Conservation (phyloP, 495 filamentous ascomycete species). For the Hapsidospora chrysogenum region DNA sequence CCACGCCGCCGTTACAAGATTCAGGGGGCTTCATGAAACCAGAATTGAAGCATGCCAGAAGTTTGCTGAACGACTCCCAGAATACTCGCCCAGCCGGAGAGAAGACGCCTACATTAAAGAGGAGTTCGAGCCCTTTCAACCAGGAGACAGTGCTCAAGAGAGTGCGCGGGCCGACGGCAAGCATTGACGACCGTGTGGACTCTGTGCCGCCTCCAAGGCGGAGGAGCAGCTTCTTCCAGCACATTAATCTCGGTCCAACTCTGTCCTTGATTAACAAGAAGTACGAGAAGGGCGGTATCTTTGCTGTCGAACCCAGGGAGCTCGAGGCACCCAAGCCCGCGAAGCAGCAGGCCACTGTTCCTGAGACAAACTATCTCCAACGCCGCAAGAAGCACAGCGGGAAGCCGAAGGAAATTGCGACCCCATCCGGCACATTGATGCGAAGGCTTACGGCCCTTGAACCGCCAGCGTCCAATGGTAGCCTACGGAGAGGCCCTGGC, state of each 20-base stretch:
- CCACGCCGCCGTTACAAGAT: conserved; percentile 1
- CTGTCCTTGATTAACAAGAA: conserved; percentile 30
- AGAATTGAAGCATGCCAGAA: conserved; percentile 30
- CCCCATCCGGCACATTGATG: not conserved
- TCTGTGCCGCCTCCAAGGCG: conserved; percentile 4
- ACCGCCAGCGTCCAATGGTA: not conserved
- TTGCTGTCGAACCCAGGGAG: conserved; percentile 11
- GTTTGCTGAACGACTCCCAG: conserved; percentile 13
- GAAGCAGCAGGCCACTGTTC: not conserved
- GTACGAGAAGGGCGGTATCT: conserved; percentile 31
- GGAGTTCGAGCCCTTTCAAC: conserved; percentile 34
- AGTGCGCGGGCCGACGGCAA: conserved; percentile 22
- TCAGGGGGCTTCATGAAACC: conserved; percentile 27
- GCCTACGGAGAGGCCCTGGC: conserved; percentile 15
- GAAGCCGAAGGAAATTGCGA: conserved; percentile 15
- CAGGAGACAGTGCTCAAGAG: conserved; percentile 34
- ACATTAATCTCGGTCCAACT: conserved; percentile 30
- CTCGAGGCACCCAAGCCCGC: conserved; percentile 6
- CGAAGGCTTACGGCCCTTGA: not conserved
- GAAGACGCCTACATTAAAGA: too few relatives aligned
- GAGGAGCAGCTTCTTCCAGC: conserved; percentile 26
- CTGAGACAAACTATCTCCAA: conserved; percentile 22
- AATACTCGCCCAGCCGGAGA: too few relatives aligned
- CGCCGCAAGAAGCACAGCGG: conserved; percentile 17
- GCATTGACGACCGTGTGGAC: conserved; percentile 7